phyloP scores from a whole-genome alignment of 192 early-diverging fungal genomes.

The Radiomyces spectabilis region DNA sequence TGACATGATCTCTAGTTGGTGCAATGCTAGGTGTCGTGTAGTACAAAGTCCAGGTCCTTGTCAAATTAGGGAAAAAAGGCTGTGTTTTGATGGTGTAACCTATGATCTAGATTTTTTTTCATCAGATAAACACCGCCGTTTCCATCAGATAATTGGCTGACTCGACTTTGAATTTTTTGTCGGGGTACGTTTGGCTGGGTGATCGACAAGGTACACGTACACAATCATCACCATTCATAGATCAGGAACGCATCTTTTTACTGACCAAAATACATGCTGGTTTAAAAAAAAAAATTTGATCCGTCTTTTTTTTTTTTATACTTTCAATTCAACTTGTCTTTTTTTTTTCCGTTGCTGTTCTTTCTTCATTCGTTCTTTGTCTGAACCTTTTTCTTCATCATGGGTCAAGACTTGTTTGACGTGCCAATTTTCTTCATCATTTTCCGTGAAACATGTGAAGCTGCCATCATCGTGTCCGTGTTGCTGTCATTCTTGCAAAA shows the following conservation, averaged over 20 bases:
- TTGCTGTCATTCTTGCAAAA: slow-evolving; percentile 68
- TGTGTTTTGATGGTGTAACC: no score
- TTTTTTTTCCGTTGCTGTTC: slow-evolving; percentile 5
- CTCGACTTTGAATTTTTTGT: no score
- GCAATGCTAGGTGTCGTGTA: no score
- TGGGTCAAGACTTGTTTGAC: slow-evolving; percentile 44
- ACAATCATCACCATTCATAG: slow-evolving; percentile 1
- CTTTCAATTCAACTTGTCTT: background rate
- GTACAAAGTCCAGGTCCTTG: no score
- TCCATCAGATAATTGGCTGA: no score
- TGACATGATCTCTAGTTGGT: no score
- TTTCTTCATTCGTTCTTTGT: no score
- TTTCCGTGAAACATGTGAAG: slow-evolving; percentile 65
- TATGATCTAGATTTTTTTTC: no score
- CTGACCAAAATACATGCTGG: background rate
- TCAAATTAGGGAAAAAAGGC: no score
- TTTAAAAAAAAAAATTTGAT: background rate
- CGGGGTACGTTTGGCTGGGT: no score
- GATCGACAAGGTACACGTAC: no score
- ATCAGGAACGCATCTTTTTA: background rate
- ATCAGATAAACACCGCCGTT: no score
- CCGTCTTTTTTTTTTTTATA: slow-evolving; percentile 2
- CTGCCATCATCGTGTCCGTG: slow-evolving; percentile 82
- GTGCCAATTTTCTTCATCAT: slow-evolving; percentile 70
- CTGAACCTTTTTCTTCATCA: slow-evolving; percentile 10